Evolutionary conservation across 2,329 filamentous ascomycete genomes (phyloP).

Genomic region (Colletotrichum theobromicola): DNA sequence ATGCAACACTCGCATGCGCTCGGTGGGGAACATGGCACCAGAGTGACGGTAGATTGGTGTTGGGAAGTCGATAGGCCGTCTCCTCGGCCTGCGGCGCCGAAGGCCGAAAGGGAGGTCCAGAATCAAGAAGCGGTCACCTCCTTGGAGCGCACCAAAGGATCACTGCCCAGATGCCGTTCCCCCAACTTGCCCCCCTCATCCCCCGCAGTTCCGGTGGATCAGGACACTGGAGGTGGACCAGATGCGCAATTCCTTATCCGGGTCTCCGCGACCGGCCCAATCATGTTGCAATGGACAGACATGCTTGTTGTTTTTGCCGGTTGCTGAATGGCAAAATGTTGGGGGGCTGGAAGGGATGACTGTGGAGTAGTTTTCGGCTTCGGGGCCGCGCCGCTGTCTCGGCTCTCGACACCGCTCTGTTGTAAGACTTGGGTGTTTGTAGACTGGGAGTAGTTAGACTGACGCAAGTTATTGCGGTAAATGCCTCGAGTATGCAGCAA

Average conservation of each 20-base stretch:
- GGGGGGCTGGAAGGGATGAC: neutral
- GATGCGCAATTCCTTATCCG: neutral
- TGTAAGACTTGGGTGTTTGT: neutral
- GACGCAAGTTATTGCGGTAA: neutral
- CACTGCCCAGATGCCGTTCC: neutral
- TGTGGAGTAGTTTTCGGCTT: neutral
- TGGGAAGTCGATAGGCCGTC: neutral
- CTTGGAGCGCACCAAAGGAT: neutral
- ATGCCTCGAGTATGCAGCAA: neutral
- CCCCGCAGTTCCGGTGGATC: neutral
- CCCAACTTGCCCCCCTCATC: neutral
- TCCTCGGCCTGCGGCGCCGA: slow-evolving; percentile 3
- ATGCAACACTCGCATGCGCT: neutral
- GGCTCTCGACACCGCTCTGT: neutral
- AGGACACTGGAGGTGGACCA: neutral
- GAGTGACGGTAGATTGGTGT: neutral
- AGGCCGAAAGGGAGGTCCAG: neutral
- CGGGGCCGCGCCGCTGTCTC: neutral
- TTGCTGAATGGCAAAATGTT: neutral
- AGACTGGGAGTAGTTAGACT: neutral
- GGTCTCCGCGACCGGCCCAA: neutral
- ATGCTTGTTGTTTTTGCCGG: neutral
- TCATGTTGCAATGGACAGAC: neutral
- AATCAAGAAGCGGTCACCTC: neutral
- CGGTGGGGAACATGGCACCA: neutral